Evolutionary conservation across 352 stramenopile species (phyloP), one percentile per base, ranked within the genome.

Genomic region (Phytophthora europaea): DNA sequence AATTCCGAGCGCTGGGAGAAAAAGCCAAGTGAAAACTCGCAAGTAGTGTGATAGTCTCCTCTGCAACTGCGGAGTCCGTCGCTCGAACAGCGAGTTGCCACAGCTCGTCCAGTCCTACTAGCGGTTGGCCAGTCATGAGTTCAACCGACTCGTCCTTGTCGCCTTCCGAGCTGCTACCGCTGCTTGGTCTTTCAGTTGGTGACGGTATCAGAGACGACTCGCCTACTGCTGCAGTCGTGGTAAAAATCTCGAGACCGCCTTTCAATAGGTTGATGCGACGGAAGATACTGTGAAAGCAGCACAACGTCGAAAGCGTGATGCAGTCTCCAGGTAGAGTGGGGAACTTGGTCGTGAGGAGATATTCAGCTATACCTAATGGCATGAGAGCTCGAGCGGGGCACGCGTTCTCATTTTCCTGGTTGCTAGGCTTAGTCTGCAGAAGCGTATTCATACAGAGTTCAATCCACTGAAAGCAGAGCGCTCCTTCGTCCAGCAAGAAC

Each of bases 381-480:
- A 89, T 67, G 22, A 89, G 55, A 33, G 68, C 53, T 4, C 50
- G 38, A 20, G 34, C 1, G 0, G 31, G 33, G 31, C 2, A 6
- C 26, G 20, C 23, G 36, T 33, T 54, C 6, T 70, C 54, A 15
- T 31, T 45, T 3, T 65, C 58, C 9, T 34, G 31, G 3, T 59
- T 61, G 8, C 6, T 52, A 34, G 9, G 1, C 52, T 16, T 34
- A 26, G 22, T 3, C 62, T 60, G 20, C 16, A 80, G 13, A 18
- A 73, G 56, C 5, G 82, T 80, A 15, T 79, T 84, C 65, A 89
- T 76, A 40, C 85, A 95, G 3, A 90, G 77, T 54, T 90, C 82
- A 61, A 94, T 77, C 88, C 88, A 95, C 28, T 93, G 81, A 47
- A 95, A 95, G 56, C 80, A 92, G 4, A 94, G 69, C 6, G 87